phyloP scores from a whole-genome alignment of 1,284 basidiomycete species.

The Austroboletus niveus region DNA sequence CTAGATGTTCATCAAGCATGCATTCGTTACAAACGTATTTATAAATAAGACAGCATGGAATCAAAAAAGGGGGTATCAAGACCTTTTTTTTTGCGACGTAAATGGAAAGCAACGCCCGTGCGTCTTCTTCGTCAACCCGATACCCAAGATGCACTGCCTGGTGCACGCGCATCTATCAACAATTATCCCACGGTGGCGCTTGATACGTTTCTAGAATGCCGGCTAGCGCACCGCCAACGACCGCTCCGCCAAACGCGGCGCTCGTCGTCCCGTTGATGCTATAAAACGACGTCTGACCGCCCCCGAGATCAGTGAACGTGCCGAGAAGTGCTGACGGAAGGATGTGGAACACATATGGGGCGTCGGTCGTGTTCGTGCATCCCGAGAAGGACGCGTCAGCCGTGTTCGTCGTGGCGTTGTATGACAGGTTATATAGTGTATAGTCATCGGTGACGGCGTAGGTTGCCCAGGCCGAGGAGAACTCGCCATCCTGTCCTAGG shows the following conservation, averaged over 20 bases:
- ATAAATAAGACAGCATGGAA: no score
- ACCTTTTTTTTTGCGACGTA: no score
- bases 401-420: background rate
- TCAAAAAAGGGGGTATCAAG: no score
- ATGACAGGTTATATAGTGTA: constrained; percentile 3
- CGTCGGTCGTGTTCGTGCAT: background rate
- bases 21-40: no score
- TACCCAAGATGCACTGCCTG: no score
- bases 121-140: no score
- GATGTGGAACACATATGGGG: constrained; percentile 9
- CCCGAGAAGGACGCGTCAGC: constrained; percentile 9
- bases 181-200: background rate
- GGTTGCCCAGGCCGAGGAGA: constrained; percentile 8
- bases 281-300: constrained; percentile 12
- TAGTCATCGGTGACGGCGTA: constrained; percentile 12
- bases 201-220: constrained; percentile 11
- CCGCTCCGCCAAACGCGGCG: constrained; percentile 1
- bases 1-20: no score
- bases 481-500: background rate
- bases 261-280: constrained; percentile 7
- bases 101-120: no score
- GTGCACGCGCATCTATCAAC: background rate
- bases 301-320: constrained; percentile 9
- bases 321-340: background rate
- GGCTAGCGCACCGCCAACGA: background rate